Conservation (phyloP, 1,284 basidiomycete species). For the Porogramme epimiltina region DNA sequence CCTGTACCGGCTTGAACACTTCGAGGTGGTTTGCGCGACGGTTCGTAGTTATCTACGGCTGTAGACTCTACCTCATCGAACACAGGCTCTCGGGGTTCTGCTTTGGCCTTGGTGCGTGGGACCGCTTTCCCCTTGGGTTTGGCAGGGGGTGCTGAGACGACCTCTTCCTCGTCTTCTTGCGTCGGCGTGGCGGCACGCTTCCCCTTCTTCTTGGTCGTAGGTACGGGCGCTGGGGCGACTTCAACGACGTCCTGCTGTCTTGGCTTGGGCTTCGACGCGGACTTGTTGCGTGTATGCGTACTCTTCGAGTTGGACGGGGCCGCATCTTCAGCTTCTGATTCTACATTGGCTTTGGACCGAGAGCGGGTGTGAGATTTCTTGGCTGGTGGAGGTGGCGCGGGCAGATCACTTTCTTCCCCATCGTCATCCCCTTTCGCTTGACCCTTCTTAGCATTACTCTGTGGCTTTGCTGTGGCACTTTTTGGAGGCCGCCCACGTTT, state of each 20-base stretch:
- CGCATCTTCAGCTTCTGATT: constrained; percentile 21
- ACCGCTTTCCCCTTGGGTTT: constrained; percentile 12
- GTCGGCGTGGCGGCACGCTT: constrained; percentile 3
- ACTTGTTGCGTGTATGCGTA: constrained; percentile 22
- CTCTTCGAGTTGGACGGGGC: constrained; percentile 12
- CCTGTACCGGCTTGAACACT: too few relatives aligned
- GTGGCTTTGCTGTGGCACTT: constrained; percentile 9
- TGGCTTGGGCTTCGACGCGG: constrained; percentile 12
- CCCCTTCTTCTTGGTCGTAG: constrained; percentile 9
- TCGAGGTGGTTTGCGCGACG: too few relatives aligned
- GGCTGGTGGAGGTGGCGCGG: constrained; percentile 1
- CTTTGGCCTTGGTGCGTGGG: constrained; percentile 12
- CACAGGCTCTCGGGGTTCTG: background rate
- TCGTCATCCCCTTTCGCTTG: constrained; percentile 8
- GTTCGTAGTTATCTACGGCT: background rate
- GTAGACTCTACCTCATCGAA: constrained; percentile 6
- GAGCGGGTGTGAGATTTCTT: constrained; percentile 25
- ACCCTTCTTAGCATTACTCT: constrained; percentile 11
- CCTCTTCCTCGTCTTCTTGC: constrained; percentile 10
- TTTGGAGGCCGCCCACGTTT: constrained; percentile 27
- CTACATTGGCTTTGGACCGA: constrained; percentile 22
- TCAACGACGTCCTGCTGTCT: constrained; percentile 12
- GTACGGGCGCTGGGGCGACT: background rate
- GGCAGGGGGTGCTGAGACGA: constrained; percentile 2
- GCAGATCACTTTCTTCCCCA: constrained; percentile 4